phyloP scores from a whole-genome alignment of 1,284 basidiomycete genomes.

The Ganoderma lingzhi region DNA sequence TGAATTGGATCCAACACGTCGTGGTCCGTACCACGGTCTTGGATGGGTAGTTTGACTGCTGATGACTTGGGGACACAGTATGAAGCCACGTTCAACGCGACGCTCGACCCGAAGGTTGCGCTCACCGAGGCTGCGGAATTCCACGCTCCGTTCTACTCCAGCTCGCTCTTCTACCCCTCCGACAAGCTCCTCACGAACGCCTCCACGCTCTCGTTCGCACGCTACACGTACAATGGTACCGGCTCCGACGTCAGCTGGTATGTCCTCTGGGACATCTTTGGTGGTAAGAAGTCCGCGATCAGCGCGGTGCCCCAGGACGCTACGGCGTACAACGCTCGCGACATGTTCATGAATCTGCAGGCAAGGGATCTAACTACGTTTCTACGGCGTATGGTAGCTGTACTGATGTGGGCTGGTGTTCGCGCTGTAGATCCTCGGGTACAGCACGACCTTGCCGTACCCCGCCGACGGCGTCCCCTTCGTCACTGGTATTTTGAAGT shows the following conservation, averaged over 20 bases:
- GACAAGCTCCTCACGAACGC: constrained; percentile 8
- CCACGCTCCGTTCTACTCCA: constrained; percentile 8
- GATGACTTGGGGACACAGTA: background rate
- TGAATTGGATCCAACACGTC: constrained; percentile 8
- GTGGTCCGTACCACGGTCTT: background rate
- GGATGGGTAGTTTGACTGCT: background rate
- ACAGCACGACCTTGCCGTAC: constrained; percentile 8
- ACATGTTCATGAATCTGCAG: constrained; percentile 12
- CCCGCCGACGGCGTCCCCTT: constrained; percentile 4
- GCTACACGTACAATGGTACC: constrained; percentile 8
- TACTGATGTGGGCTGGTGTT: background rate
- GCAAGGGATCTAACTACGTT: background rate
- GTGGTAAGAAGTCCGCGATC: constrained; percentile 6
- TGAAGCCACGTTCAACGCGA: background rate
- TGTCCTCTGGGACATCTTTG: constrained; percentile 10
- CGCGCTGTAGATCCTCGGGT: constrained; percentile 6
- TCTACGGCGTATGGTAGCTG: background rate
- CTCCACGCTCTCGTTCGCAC: constrained; percentile 2
- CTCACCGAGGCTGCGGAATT: constrained; percentile 2
- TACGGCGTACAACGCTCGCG: constrained; percentile 8
- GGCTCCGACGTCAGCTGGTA: constrained; percentile 8
- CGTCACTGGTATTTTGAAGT: constrained; percentile 8
- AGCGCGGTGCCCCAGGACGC: constrained; percentile 5
- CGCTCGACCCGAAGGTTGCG: background rate
- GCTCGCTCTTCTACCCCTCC: constrained; percentile 7